A percentile compares a stretch with the other conserved stretches of the same genome.
Evolutionary conservation across 2,329 filamentous ascomycete genomes (phyloP).

Genomic region (Peltaster fructicola): DNA sequence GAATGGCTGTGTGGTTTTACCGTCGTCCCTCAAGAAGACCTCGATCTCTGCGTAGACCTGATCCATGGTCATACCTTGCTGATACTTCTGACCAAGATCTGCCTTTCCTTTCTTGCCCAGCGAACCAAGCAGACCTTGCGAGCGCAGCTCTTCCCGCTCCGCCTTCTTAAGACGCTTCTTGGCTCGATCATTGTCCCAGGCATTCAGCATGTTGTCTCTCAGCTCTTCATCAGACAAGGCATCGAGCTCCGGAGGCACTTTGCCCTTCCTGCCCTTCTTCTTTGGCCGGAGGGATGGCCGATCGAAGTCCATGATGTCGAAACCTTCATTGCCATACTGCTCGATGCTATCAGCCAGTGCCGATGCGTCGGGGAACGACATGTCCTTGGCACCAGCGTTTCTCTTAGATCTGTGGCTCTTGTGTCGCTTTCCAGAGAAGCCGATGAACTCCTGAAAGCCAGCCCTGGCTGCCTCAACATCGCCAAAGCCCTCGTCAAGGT

Average conservation of each 20-base stretch:
- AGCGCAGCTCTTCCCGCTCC: conserved; percentile 28
- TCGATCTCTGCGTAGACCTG: conserved; percentile 58
- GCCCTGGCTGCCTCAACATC: conserved; percentile 15
- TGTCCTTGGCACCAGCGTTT: conserved; percentile 11
- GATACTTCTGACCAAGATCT: conserved; percentile 51
- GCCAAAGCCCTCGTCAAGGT: conserved; percentile 11
- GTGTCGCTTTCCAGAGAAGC: conserved; percentile 4
- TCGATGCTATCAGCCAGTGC: conserved; percentile 41
- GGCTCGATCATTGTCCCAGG: conserved; percentile 27
- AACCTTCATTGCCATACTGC: conserved; percentile 50
- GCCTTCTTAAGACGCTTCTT: conserved; percentile 31
- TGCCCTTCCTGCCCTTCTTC: conserved; percentile 41
- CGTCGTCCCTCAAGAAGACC: conserved; percentile 46
- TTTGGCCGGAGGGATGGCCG: conserved; percentile 49
- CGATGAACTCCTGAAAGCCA: conserved; percentile 14
- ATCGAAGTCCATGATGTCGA: conserved; percentile 75
- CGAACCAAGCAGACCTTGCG: conserved; percentile 24
- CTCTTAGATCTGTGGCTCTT: conserved; percentile 7
- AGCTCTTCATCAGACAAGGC: conserved; percentile 28
- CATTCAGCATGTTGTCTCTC: conserved; percentile 20
- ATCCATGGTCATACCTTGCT: conserved; percentile 49
- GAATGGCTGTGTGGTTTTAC: conserved; percentile 49
- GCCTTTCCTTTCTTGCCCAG: conserved; percentile 21
- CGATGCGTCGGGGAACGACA: conserved; percentile 35
- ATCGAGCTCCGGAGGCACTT: conserved; percentile 19